Base-by-base conservation (phyloP, 805 yeast genomes). In the Grigorovia yakushimaensis region DNA sequence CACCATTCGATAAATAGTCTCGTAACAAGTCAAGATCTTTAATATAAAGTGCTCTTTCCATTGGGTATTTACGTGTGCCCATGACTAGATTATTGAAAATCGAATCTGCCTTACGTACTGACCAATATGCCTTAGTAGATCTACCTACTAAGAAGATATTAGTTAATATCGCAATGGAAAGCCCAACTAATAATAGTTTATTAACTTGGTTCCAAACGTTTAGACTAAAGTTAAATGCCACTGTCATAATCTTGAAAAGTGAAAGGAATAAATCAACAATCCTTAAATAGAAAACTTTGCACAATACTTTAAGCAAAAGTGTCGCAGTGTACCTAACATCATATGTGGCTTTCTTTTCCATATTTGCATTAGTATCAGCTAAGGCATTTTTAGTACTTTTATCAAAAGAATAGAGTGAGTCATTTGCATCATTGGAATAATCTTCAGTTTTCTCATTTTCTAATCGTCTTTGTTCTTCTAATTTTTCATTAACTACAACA, bases 31-130 rank as follows among this genome's bases (percentile, higher is more conserved):
- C 74, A 24, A 83, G 55, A 49, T 88, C 96, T 41, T 70, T 64
- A 41, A 82, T 55, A 47, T 78, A 78, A 1, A 89, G 64, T 0
- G 88, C 79, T 36, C 95, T 66, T 49, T 77, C 76, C 69, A 87
- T 70, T 5, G 73, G 62, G 20, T 48, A 42, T 19, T 46, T 44
- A 6, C 51, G 42, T 1, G 58, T 59, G 4, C 58, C 55, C 6
- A 67, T 46, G 21, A 67, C 51, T 10, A 64, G 60, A 17, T 55
- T 52, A 5, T 60, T 51, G 21, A 58, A 50, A 4, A 54, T 22
- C 15, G 54, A 59, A 38, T 73, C 69, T 0, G 84, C 77, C 33
- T 71, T 67, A 24, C 70, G 66, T 4, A 73, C 78, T 1, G 74
- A 66, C 88, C 88, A 84, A 53, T 75, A 83, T 0, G 81, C 64